phyloP scores from a whole-genome alignment of 192 early-diverging fungal species.

The Paraglomus brasilianum region DNA sequence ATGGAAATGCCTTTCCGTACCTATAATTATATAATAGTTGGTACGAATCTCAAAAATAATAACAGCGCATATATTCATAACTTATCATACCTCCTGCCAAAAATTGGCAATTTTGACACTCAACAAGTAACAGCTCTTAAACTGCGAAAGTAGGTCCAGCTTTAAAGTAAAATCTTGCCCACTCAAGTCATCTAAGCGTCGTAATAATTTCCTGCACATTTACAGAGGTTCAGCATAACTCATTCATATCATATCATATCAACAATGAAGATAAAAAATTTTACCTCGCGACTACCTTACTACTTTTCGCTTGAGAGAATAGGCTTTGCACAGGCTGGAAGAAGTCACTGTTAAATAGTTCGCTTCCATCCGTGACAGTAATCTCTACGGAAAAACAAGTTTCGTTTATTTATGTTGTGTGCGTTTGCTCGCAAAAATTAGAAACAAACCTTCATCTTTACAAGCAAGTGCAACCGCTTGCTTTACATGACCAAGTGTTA shows the following conservation, averaged over 20 bases:
- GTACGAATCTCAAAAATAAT: not conserved
- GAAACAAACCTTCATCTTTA: conserved; percentile 38
- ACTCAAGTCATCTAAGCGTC: conserved; percentile 61
- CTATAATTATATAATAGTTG: conserved; percentile 21
- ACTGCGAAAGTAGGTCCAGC: conserved; percentile 45
- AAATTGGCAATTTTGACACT: conserved; percentile 52
- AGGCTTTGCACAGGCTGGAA: conserved; percentile 43
- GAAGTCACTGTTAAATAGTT: conserved; percentile 48
- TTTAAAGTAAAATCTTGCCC: conserved; percentile 48
- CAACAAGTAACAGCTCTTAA: conserved; percentile 45
- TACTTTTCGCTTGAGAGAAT: conserved; percentile 45
- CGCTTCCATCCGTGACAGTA: conserved; percentile 41
- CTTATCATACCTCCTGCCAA: conserved; percentile 44
- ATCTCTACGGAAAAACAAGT: conserved; percentile 35
- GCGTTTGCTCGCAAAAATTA: not conserved
- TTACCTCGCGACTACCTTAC: conserved; percentile 60
- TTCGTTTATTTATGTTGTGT: not conserved
- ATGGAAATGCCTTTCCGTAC: conserved; percentile 38
- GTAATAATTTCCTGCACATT: conserved; percentile 57
- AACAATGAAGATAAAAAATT: not conserved
- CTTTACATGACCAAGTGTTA: conserved; percentile 51
- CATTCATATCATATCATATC: not conserved
- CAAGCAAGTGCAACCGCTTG: conserved; percentile 41
- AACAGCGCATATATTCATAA: conserved; percentile 19
- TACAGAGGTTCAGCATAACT: not conserved